A percentile compares a stretch with the other conserved stretches of the same genome.
These are phyloP conservation scores for Roridomyces roridus DNA, from an alignment of 768 basidiomycete species.

Conservation along the genomic window DNA sequence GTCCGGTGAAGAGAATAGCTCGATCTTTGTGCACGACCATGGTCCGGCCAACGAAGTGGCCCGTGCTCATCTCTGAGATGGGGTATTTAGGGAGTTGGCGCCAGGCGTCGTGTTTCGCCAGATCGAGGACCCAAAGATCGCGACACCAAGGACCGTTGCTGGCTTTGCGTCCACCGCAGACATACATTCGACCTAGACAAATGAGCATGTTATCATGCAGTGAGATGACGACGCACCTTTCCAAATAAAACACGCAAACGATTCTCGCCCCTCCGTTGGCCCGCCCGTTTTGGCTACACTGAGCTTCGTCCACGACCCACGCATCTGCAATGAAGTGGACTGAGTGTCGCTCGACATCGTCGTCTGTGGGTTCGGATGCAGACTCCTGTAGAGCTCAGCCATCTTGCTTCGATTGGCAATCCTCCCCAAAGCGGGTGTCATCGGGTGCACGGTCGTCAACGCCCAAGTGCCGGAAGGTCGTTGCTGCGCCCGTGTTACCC, in stretches of 20 bases:
- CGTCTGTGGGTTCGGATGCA: slow-evolving; percentile 36
- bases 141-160: slow-evolving; percentile 32
- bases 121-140: slow-evolving; percentile 35
- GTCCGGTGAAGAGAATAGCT: slow-evolving; percentile 45
- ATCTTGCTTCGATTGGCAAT: slow-evolving; percentile 1
- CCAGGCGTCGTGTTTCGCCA: slow-evolving; percentile 32
- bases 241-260: slow-evolving; percentile 35
- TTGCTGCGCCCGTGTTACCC: slow-evolving; percentile 5
- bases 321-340: slow-evolving; percentile 34
- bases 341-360: slow-evolving; percentile 20
- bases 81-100: slow-evolving; percentile 30
- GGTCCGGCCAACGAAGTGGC: slow-evolving; percentile 29
- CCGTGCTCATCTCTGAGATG: slow-evolving; percentile 5
- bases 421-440: slow-evolving; percentile 12
- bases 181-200: slow-evolving; percentile 37
- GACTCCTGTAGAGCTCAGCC: slow-evolving; percentile 13
- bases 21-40: slow-evolving; percentile 32
- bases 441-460: slow-evolving; percentile 13
- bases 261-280: slow-evolving; percentile 20
- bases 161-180: slow-evolving; percentile 34
- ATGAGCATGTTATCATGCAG: too few species aligned
- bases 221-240: slow-evolving; percentile 27
- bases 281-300: slow-evolving; percentile 20
- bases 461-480: slow-evolving; percentile 4
- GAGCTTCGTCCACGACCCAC: slow-evolving; percentile 44